These are phyloP conservation scores for Fusarium nanum DNA, from an alignment of 2,329 filamentous ascomycete genomes.

Conservation along the genomic window DNA sequence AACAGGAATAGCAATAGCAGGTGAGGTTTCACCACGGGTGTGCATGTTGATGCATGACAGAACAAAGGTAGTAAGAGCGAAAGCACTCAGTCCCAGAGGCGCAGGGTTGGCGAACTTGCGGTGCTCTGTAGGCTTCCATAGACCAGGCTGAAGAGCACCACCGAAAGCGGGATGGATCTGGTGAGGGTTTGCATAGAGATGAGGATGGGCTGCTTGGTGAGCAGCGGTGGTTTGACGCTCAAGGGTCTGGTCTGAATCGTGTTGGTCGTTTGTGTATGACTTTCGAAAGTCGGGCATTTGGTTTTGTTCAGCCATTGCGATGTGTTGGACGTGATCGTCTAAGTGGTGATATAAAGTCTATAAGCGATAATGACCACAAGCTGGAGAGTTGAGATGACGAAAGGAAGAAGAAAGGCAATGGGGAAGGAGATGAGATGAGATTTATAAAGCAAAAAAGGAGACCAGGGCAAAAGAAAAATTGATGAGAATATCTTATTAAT, in stretches of 20 bases:
- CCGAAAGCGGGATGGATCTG: constrained; percentile 66
- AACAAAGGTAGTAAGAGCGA: constrained; percentile 86
- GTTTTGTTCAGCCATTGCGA: constrained; percentile 38
- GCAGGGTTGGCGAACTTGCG: constrained; percentile 84
- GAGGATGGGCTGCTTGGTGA: constrained; percentile 40
- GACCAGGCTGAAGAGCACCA: constrained; percentile 78
- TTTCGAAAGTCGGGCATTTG: constrained; percentile 13
- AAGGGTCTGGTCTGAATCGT: constrained; percentile 45
- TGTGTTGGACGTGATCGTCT: constrained; percentile 10
- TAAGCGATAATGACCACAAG: background rate
- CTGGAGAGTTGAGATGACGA: background rate
- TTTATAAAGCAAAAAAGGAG: constrained; percentile 40
- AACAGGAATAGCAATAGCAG: constrained; percentile 75
- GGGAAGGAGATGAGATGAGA: constrained; percentile 29
- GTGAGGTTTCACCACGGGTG: constrained; percentile 66
- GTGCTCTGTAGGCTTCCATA: constrained; percentile 70
- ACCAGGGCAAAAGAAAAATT: constrained; percentile 21
- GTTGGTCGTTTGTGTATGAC: constrained; percentile 29
- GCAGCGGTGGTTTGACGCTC: constrained; percentile 34
- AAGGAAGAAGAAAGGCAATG: constrained; percentile 16
- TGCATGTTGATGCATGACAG: constrained; percentile 79
- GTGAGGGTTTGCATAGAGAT: constrained; percentile 43
- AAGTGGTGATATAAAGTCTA: constrained; percentile 9
- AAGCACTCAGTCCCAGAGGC: constrained; percentile 80
- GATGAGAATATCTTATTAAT: constrained; percentile 22